Percentiles rank a stretch among this genome's conserved stretches.
Evolutionary conservation across 306 rosid species (phyloP).

Genomic region (Myrica gale): DNA sequence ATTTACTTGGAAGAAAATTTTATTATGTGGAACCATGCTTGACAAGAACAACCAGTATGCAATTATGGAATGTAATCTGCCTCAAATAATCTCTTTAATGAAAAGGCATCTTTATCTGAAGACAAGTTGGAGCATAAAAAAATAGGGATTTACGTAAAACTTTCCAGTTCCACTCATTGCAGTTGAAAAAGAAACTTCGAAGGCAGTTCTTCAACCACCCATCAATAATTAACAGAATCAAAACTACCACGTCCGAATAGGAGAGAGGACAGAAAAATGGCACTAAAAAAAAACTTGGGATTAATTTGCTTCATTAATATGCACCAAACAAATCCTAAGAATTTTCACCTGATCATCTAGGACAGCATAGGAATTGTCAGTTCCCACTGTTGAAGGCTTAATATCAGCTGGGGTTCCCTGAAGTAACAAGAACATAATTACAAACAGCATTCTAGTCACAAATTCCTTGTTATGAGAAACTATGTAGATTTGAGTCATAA

Average conservation of each 20-base stretch:
- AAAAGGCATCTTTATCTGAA: not conserved
- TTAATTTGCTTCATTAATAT: constrained; percentile 1
- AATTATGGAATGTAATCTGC: not conserved
- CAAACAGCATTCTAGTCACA: constrained; percentile 7
- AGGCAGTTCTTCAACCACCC: constrained; percentile 9
- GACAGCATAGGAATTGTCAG: constrained; percentile 35
- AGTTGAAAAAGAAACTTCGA: not conserved
- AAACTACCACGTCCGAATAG: not conserved
- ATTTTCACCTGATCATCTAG: constrained; percentile 40
- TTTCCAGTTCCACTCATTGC: not conserved
- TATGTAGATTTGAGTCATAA: not conserved
- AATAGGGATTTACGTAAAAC: not conserved
- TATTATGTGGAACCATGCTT: not conserved
- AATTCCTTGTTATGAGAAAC: not conserved
- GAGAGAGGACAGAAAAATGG: not conserved
- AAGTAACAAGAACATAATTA: constrained; percentile 25
- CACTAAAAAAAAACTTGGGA: not conserved
- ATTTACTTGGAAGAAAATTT: not conserved
- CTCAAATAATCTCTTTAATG: not conserved
- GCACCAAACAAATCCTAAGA: constrained; percentile 6
- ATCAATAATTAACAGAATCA: constrained; percentile 13
- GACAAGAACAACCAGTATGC: constrained; percentile 5
- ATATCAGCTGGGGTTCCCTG: constrained; percentile 58
- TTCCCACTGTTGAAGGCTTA: constrained; percentile 48
- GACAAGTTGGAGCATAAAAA: not conserved